phyloP scores from a whole-genome alignment of 78 protist genomes.

The Dictyostelium brefeldianum region DNA sequence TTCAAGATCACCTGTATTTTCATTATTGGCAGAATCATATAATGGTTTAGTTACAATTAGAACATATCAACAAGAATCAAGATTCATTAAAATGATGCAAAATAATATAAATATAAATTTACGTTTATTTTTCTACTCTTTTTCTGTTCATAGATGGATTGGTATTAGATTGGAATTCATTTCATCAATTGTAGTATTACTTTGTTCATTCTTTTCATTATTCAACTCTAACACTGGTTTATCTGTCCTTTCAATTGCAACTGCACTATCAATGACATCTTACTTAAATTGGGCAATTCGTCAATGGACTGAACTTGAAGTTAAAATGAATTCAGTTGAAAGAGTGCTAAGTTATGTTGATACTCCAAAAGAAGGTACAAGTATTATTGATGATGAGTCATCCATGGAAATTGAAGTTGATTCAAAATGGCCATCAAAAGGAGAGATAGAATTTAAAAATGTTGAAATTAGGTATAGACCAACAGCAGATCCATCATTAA shows the following conservation, averaged over 20 bases:
- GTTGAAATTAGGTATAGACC: conserved; percentile 87
- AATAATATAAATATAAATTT: conserved; percentile 29
- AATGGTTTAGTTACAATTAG: conserved; percentile 94
- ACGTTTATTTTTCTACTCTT: conserved; percentile 42
- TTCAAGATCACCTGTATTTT: conserved; percentile 90
- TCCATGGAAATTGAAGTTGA: not conserved
- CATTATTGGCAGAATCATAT: conserved; percentile 87
- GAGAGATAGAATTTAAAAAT: conserved; percentile 74
- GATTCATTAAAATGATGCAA: conserved; percentile 21
- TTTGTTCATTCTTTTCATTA: conserved; percentile 54
- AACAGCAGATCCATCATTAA: conserved; percentile 73
- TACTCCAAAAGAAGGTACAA: conserved; percentile 52
- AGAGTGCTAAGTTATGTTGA: conserved; percentile 29
- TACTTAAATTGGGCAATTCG: conserved; percentile 39
- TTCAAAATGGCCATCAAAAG: conserved; percentile 83
- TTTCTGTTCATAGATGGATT: conserved; percentile 87
- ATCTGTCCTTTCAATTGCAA: conserved; percentile 81
- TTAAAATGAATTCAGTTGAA: conserved; percentile 85
- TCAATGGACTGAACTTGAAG: conserved; percentile 78
- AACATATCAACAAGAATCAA: conserved; percentile 64
- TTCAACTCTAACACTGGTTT: conserved; percentile 45
- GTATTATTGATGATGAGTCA: not conserved
- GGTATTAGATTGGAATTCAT: conserved; percentile 84
- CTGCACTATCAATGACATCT: conserved; percentile 65
- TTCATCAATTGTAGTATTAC: conserved; percentile 45